Conservation (phyloP, 164 flowering plant species). For the Saururus chinensis region DNA sequence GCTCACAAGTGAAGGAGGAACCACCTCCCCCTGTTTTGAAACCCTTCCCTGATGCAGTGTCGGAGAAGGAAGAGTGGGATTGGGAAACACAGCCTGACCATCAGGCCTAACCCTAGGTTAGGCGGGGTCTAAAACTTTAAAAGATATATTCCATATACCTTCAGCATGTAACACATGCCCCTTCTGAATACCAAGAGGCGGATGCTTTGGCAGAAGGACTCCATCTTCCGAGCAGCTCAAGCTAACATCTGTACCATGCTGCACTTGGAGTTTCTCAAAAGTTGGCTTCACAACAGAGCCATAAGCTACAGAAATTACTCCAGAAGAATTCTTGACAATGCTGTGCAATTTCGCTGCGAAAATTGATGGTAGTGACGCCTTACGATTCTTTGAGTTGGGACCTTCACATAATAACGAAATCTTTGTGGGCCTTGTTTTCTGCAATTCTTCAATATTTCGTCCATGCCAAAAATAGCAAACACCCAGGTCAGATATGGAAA, state of each 20-base stretch:
- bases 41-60: too few relatives aligned
- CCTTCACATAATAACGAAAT: constrained; percentile 36
- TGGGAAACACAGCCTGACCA: too few relatives aligned
- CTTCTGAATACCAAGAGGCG: constrained; percentile 35
- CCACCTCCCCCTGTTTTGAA: too few relatives aligned
- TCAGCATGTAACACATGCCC: constrained; percentile 19
- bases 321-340: constrained; percentile 29
- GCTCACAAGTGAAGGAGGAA: too few relatives aligned
- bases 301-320: constrained; percentile 51
- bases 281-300: constrained; percentile 75
- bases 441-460: constrained; percentile 43
- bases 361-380: constrained; percentile 37
- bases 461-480: constrained; percentile 82
- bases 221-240: constrained; percentile 46
- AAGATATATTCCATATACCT: constrained; percentile 27
- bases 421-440: constrained; percentile 54
- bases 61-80: too few relatives aligned
- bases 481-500: constrained; percentile 83
- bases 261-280: constrained; percentile 64
- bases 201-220: constrained; percentile 47
- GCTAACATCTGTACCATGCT: constrained; percentile 46
- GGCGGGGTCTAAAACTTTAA: neutral
- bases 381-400: constrained; percentile 20
- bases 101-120: too few relatives aligned
- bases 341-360: constrained; percentile 63